Conservation (phyloP, 768 basidiomycete genomes). For the Sarcodon aspratus region DNA sequence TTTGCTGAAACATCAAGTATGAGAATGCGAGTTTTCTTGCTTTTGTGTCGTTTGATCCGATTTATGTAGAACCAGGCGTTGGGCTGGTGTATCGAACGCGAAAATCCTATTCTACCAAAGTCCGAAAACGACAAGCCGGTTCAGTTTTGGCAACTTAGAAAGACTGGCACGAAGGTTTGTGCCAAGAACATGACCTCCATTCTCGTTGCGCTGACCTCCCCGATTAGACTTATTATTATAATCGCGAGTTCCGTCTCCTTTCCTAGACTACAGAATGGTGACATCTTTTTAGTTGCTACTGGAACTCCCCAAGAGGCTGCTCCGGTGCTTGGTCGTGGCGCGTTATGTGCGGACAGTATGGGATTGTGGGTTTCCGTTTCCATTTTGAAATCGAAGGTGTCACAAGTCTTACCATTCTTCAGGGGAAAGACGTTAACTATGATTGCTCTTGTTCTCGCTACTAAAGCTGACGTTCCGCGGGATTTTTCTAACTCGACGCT, state of each 20-base stretch:
- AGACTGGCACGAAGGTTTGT: slow-evolving; percentile 40
- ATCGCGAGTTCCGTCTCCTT: slow-evolving; percentile 13
- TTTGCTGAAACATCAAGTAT: slow-evolving; percentile 74
- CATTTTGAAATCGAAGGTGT: neutral
- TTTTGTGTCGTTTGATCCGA: slow-evolving; percentile 2
- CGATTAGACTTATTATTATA: slow-evolving; percentile 25
- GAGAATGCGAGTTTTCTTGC: neutral
- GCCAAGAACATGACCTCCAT: neutral
- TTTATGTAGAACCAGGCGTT: slow-evolving; percentile 60
- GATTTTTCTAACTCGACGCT: slow-evolving; percentile 61
- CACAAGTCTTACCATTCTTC: slow-evolving; percentile 3
- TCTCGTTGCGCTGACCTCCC: neutral
- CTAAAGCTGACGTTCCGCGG: slow-evolving; percentile 47
- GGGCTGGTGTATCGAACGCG: slow-evolving; percentile 75
- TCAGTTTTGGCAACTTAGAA: slow-evolving; percentile 81
- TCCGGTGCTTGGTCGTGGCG: slow-evolving; percentile 73
- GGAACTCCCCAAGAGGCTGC: slow-evolving; percentile 58
- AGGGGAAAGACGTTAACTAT: slow-evolving; percentile 90
- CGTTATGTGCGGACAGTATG: slow-evolving; percentile 87
- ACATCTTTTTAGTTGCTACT: slow-evolving; percentile 49
- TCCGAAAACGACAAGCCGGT: slow-evolving; percentile 60
- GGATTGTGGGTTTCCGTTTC: slow-evolving; percentile 31
- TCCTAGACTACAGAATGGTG: neutral
- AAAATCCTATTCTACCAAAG: slow-evolving; percentile 67
- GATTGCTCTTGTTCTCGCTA: slow-evolving; percentile 70